Base-by-base conservation (phyloP, 345 rosid genomes). In the Anastatica hierochuntica region DNA sequence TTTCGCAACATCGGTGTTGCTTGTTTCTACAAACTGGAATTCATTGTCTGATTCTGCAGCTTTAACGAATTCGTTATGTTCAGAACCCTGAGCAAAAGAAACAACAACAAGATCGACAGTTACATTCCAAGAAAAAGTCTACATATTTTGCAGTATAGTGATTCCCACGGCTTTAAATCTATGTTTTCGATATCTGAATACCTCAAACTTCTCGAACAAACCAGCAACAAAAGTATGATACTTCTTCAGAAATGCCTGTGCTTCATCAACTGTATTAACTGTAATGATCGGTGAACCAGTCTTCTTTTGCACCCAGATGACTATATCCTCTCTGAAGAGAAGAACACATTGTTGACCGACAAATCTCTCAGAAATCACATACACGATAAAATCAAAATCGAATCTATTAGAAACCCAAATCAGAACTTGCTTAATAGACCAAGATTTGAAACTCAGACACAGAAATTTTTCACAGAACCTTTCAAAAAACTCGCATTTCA, bases 231-330 rank as follows among this genome's bases (percentile, higher is more conserved):
- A 89, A 29, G 55, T 69, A 26, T 71, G 76, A 54, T 76, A 45
- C 63, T 75, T 83, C 56, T 75, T 72, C 18, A 76, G 76, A 66
- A 85, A 75, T 12, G 63, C 58, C 48, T 76, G 74, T 4, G 95
- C 95, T 71, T 77, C 78, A 47, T 51, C 49, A 43, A 67, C 65
- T 2, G 87, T 61, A 59, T 47, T 77, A 46, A 82, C 42, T 58
- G 77, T 79, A 46, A 72, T 38, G 63, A 79, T 79, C 10, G 92
- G 81, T 2, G 48, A 76, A 23, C 92, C 89, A 10, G 89, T 81
- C 77, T 79, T 88, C 66, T 88, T 88, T 76, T 83, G 82, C 34
- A 76, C 76, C 95, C 95, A 88, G 33, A 79, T 76, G 58, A 85
- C 83, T 19, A 88, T 76, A 13, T 79, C 95, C 46, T 77, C 80